Evolutionary conservation across 2,329 filamentous ascomycete genomes (phyloP), one percentile per base, ranked within the genome.

Genomic region (Phialophora chinensis): DNA sequence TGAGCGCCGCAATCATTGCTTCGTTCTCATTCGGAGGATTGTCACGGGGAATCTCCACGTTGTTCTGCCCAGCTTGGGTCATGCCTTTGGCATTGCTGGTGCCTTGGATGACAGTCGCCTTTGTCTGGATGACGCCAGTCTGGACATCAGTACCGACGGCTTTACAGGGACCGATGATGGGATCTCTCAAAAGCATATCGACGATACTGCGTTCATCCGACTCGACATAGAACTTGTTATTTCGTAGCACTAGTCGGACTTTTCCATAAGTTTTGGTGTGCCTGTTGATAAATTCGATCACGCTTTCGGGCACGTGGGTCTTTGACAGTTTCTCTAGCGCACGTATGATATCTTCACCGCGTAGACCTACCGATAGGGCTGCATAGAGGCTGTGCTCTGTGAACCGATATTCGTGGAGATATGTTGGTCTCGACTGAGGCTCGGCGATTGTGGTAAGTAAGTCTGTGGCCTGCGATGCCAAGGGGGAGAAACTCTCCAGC

Each of bases 381-480:
- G 95, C 94, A 79, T 98, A 97, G 62, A 99, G 84, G 79, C 92
- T 97, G 79, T 98, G 93, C 27, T 91, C 89, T 1, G 93, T 97
- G 73, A 99, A 86, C 63, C 89, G 87, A 79, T 98, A 98, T 79
- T 99, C 94, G 81, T 98, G 95, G 70, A 98, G 87, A 75, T 93
- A 94, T 4, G 89, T 91, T 65, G 95, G 94, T 66, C 94, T 88
- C 42, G 93, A 97, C 66, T 94, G 84, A 20, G 94, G 95, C 80
- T 99, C 94, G 69, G 94, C 92, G 72, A 99, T 94, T 55, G 95
- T 97, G 73, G 96, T 97, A 66, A 99, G 83, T 76, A 99, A 97
- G 77, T 97, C 93, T 76, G 97, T 93, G 0, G 92, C 94, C 74
- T 93, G 90, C 65, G 90, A 86, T 65, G 94, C 93, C 64, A 95